phyloP scores from a whole-genome alignment of 2,329 filamentous ascomycete species.

The Chrysosporium keratinophilum region DNA sequence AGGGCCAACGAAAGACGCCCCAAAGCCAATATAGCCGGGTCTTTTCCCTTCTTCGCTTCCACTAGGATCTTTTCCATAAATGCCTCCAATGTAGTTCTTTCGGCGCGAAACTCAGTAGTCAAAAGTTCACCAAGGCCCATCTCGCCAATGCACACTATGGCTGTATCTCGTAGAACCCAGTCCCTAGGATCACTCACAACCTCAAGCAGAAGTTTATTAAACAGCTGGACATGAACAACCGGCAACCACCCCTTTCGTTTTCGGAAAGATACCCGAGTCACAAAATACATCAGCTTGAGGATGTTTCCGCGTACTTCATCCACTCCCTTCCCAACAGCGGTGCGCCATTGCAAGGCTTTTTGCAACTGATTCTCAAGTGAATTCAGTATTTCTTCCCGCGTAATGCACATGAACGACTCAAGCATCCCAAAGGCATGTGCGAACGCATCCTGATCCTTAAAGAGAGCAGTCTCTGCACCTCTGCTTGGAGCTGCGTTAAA shows the following conservation, averaged over 20 bases:
- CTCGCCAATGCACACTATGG: conserved; percentile 50
- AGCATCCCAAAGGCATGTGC: conserved; percentile 68
- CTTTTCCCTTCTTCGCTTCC: conserved; percentile 68
- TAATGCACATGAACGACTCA: conserved; percentile 47
- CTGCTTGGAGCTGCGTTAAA: background rate
- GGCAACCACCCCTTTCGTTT: conserved; percentile 24
- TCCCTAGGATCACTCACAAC: conserved; percentile 48
- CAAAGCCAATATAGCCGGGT: conserved; percentile 68
- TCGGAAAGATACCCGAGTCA: conserved; percentile 48
- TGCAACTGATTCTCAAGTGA: background rate
- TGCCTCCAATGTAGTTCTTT: conserved; percentile 29
- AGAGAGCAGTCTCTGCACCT: background rate
- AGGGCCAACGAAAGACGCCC: conserved; percentile 59
- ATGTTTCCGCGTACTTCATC: conserved; percentile 52
- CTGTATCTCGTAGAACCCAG: conserved; percentile 47
- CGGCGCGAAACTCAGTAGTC: conserved; percentile 24
- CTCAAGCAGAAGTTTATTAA: conserved; percentile 39
- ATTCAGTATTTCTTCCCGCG: background rate
- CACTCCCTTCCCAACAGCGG: conserved; percentile 49
- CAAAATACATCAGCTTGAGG: conserved; percentile 48
- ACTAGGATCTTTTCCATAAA: conserved; percentile 54
- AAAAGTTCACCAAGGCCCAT: conserved; percentile 50
- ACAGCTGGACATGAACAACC: conserved; percentile 32
- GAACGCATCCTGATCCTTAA: conserved; percentile 45
- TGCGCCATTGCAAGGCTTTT: conserved; percentile 41